A percentile compares a stretch with the other conserved stretches of the same genome.
These are phyloP conservation scores for Apium graveolens DNA, from an alignment of 129 eudicot genomes.

Conservation along the genomic window DNA sequence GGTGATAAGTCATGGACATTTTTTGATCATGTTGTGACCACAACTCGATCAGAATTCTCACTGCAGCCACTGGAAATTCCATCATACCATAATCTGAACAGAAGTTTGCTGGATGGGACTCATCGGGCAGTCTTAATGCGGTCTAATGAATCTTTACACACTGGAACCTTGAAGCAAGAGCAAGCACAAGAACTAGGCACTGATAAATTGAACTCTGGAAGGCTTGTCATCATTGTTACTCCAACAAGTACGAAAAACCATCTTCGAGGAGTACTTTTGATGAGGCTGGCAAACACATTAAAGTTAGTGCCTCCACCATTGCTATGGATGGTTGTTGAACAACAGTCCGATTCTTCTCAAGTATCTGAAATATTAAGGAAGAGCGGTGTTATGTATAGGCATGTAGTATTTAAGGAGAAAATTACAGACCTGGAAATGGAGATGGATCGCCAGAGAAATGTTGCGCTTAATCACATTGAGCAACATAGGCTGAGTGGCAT, in stretches of 20 bases:
- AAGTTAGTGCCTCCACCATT: conserved; percentile 61
- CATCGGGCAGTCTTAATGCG: conserved; percentile 21
- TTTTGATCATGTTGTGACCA: conserved; percentile 9
- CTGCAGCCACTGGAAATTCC: conserved; percentile 28
- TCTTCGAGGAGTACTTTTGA: conserved; percentile 43
- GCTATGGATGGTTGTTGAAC: conserved; percentile 86
- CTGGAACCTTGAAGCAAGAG: conserved; percentile 3
- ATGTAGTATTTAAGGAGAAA: conserved; percentile 79
- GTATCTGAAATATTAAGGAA: conserved; percentile 72
- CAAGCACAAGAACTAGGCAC: conserved; percentile 8
- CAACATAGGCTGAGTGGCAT: conserved; percentile 83
- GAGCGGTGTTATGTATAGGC: conserved; percentile 89
- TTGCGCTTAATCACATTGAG: conserved; percentile 89
- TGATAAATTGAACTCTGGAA: conserved; percentile 28
- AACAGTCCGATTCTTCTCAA: conserved; percentile 38
- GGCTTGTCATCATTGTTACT: conserved; percentile 64
- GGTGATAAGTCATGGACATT: conserved; percentile 33
- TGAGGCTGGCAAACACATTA: conserved; percentile 62
- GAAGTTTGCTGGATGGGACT: conserved; percentile 41
- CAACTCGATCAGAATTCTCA: conserved; percentile 31
- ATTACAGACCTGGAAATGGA: conserved; percentile 53
- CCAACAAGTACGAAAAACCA: conserved; percentile 55
- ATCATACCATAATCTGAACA: conserved; percentile 24
- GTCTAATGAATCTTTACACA: conserved; percentile 10
- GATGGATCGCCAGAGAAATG: conserved; percentile 80